A percentile compares a stretch with the other conserved stretches of the same genome.
These are phyloP conservation scores for Colletotrichum tamarilloi DNA, from an alignment of 2,329 filamentous ascomycete genomes.

Conservation along the genomic window DNA sequence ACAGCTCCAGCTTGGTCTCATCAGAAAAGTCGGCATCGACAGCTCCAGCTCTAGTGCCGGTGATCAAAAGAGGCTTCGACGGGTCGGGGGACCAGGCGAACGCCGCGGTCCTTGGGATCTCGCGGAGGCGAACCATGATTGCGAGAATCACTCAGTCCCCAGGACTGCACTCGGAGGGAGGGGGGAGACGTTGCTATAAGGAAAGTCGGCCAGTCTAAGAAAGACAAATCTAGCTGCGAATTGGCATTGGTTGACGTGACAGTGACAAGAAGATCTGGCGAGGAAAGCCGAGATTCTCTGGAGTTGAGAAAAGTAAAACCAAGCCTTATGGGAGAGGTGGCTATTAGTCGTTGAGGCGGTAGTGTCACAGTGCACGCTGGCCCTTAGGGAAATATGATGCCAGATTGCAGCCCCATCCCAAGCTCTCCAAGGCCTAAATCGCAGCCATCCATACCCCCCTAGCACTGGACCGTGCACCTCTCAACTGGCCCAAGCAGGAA, in stretches of 20 bases:
- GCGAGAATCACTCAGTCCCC: slow-evolving; percentile 42
- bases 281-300: slow-evolving; percentile 18
- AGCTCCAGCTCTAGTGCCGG: slow-evolving; percentile 93
- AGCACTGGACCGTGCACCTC: slow-evolving; percentile 27
- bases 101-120: slow-evolving; percentile 95
- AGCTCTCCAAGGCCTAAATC: slow-evolving; percentile 22
- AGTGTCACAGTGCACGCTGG: slow-evolving; percentile 26
- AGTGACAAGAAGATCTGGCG: slow-evolving; percentile 4
- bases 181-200: slow-evolving; percentile 12
- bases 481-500: background rate
- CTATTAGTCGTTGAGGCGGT: slow-evolving; percentile 24
- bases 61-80: slow-evolving; percentile 84
- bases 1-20: slow-evolving; percentile 95
- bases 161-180: slow-evolving; percentile 32
- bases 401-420: slow-evolving; percentile 38
- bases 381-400: slow-evolving; percentile 36
- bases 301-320: slow-evolving; percentile 22
- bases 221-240: slow-evolving; percentile 19
- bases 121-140: slow-evolving; percentile 93
- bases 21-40: slow-evolving; percentile 98
- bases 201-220: slow-evolving; percentile 11
- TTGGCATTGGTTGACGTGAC: slow-evolving; percentile 29
- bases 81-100: slow-evolving; percentile 95
- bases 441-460: slow-evolving; percentile 12
- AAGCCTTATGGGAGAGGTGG: slow-evolving; percentile 32